A percentile compares a stretch with the other conserved stretches of the same genome.
Conservation (phyloP, 768 basidiomycete species). For the Trametes villosa region DNA sequence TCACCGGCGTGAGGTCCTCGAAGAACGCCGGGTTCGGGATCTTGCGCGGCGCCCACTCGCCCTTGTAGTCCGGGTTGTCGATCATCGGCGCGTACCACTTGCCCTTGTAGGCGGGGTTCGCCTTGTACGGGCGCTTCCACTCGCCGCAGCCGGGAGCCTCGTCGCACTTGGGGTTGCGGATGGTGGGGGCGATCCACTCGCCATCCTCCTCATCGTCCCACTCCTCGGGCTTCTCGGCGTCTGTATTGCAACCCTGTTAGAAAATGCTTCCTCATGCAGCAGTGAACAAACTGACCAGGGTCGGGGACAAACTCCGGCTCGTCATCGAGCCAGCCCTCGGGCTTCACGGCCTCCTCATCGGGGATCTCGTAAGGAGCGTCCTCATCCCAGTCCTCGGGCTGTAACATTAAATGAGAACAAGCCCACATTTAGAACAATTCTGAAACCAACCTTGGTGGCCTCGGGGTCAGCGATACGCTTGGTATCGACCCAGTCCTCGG, state of each 20-base stretch:
- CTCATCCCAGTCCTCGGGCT: conserved; percentile 99
- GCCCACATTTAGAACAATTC: not conserved
- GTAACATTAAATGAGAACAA: not conserved
- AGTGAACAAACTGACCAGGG: conserved; percentile 58
- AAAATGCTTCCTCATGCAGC: not conserved
- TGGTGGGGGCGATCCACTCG: conserved; percentile 92
- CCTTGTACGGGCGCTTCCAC: conserved; percentile 88
- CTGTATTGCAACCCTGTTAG: conserved; percentile 39
- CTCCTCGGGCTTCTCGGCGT: conserved; percentile 95
- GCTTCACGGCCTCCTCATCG: conserved; percentile 87
- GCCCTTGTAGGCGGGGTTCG: conserved; percentile 96
- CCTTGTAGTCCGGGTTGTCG: conserved; percentile 97
- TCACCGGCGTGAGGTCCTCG: conserved; percentile 83
- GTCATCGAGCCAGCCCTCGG: conserved; percentile 94
- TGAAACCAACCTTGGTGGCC: conserved; percentile 68
- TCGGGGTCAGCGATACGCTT: conserved; percentile 85
- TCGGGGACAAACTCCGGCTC: conserved; percentile 84
- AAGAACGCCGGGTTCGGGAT: conserved; percentile 91
- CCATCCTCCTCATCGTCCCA: conserved; percentile 99
- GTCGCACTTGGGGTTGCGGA: conserved; percentile 89
- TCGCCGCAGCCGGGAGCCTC: conserved; percentile 93
- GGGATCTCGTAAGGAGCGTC: conserved; percentile 90
- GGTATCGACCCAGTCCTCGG: conserved; percentile 89
- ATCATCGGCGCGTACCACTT: conserved; percentile 96
- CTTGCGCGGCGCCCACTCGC: conserved; percentile 89